Evolutionary conservation across 2,329 filamentous ascomycete genomes (phyloP), one percentile per base, ranked within the genome.

Genomic region (Dothideomycetes sp.): DNA sequence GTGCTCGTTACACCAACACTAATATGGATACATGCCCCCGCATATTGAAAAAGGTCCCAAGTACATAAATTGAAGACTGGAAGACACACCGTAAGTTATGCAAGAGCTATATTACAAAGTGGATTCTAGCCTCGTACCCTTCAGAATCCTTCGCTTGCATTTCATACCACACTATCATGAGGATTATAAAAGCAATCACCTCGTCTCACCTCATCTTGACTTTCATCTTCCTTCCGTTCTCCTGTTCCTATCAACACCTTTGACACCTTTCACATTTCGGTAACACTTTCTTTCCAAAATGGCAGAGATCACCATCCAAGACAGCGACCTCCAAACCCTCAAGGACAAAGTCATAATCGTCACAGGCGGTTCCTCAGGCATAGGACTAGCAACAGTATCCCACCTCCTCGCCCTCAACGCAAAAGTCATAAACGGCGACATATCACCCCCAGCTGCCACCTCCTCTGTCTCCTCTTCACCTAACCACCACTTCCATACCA

Each of bases 301-400:
- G 31, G 31, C 28, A 12, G 43, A 32, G 24, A 29, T 39, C 17
- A 37, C 20, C 25, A 27, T 38, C 31, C 18, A 45, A 19, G 28
- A 83, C 82, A 78, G 76, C 81, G 19, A 43, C 33, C 40, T 43
- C 6, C 40, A 35, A 27, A 28, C 15, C 10, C 16, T 43, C 20
- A 27, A 19, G 5, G 23, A 23, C 28, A 43, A 37, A 11, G 22
- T 37, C 4, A 32, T 43, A 8, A 18, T 43, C 16, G 37, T 43
- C 13, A 43, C 40, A 11, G 40, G 75, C 34, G 71, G 71, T 42
- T 73, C 71, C 0, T 76, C 73, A 2, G 76, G 76, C 12, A 80
- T 80, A 39, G 75, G 76, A 22, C 64, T 76, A 11, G 71, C 71
- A 40, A 76, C 75, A 1, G 64, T 68, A 6, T 55, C 67, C 7